Percentiles rank a stretch among this genome's conserved stretches.
Conservation (phyloP, 2,329 filamentous ascomycete species). For the Clonostachys solani region DNA sequence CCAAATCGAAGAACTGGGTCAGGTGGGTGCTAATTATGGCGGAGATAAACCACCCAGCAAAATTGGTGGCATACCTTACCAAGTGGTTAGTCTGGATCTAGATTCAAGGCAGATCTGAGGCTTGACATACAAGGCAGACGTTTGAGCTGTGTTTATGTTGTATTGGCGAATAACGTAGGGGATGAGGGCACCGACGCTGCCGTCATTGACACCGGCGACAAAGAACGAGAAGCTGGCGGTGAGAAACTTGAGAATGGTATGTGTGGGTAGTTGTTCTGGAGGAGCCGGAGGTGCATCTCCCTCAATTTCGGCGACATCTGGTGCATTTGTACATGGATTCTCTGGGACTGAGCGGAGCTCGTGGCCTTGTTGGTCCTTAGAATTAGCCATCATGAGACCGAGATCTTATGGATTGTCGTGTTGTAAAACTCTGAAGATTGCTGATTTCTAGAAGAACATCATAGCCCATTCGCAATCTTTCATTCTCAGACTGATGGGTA, state of each 20-base stretch:
- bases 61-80: constrained; percentile 49
- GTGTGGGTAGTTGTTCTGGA: constrained; percentile 7
- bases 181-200: constrained; percentile 57
- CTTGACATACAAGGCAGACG: constrained; percentile 40
- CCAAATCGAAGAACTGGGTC: constrained; percentile 46
- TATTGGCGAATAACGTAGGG: constrained; percentile 59
- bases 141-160: constrained; percentile 43
- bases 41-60: constrained; percentile 55
- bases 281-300: too few relatives aligned
- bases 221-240: constrained; percentile 60
- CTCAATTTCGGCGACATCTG: too few relatives aligned
- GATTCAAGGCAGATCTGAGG: not conserved
- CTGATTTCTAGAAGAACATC: too few relatives aligned
- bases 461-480: too few relatives aligned
- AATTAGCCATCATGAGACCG: too few relatives aligned
- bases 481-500: too few relatives aligned
- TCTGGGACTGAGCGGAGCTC: too few relatives aligned
- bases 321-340: too few relatives aligned
- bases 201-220: constrained; percentile 61
- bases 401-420: too few relatives aligned
- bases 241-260: constrained; percentile 39
- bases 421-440: too few relatives aligned
- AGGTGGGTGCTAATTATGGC: constrained; percentile 53
- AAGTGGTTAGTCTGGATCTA: not conserved
- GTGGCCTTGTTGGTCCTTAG: too few relatives aligned